Percentiles rank a stretch among this genome's conserved stretches.
Conservation (phyloP, 306 rosid species). For the Clitoria ternatea region DNA sequence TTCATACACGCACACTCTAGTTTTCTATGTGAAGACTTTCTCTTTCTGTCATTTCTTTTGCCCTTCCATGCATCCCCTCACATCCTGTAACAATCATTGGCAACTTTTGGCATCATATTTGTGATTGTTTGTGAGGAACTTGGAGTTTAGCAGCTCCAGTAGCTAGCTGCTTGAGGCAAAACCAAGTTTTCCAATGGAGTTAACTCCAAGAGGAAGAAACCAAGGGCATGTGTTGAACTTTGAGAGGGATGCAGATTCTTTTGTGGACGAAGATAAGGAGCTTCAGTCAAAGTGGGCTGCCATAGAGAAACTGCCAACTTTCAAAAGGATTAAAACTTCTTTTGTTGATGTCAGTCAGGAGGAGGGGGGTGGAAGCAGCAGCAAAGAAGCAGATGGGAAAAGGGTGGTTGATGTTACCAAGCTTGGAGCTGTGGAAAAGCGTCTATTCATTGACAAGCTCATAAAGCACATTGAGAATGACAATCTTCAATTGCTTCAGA, state of each 20-base stretch:
- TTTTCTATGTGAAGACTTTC: background rate
- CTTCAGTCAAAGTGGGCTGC: slow-evolving; percentile 55
- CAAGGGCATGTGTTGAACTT: slow-evolving; percentile 34
- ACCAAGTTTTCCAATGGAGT: slow-evolving; percentile 29
- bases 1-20: background rate
- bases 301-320: slow-evolving; percentile 48
- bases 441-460: slow-evolving; percentile 48
- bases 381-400: slow-evolving; percentile 30
- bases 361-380: slow-evolving; percentile 7
- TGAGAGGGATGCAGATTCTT: slow-evolving; percentile 48
- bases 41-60: too few species aligned
- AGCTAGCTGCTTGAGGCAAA: slow-evolving; percentile 23
- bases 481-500: slow-evolving; percentile 44
- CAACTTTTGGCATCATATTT: slow-evolving; percentile 11
- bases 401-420: slow-evolving; percentile 55
- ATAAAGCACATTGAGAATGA: slow-evolving; percentile 59
- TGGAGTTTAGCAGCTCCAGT: slow-evolving; percentile 9
- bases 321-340: slow-evolving; percentile 46
- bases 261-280: slow-evolving; percentile 49
- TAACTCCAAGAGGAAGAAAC: slow-evolving; percentile 46
- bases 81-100: slow-evolving; percentile 14
- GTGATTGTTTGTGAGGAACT: slow-evolving; percentile 11
- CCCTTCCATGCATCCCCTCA: slow-evolving; percentile 9
- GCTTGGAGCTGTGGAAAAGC: slow-evolving; percentile 54
- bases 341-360: slow-evolving; percentile 42